These are phyloP conservation scores for Ceratocystis diversiconidia DNA, from an alignment of 2,329 filamentous ascomycete species.

Conservation along the genomic window DNA sequence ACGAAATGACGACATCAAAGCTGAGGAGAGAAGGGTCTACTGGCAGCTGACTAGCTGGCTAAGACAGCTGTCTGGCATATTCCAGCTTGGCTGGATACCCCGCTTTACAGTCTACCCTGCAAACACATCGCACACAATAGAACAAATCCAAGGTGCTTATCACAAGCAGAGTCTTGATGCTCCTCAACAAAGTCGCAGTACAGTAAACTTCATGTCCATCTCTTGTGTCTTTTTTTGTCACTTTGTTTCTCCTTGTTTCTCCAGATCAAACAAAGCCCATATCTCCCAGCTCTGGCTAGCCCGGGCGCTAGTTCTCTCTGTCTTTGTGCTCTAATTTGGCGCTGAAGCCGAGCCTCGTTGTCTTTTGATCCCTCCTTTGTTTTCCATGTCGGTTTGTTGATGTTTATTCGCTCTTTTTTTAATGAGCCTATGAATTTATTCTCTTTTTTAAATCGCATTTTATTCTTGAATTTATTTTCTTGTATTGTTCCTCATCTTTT, in stretches of 20 bases:
- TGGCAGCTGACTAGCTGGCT: background rate
- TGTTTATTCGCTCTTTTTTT: background rate
- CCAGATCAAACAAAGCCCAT: background rate
- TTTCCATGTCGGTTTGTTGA: background rate
- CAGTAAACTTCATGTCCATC: background rate
- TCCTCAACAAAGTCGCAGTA: background rate
- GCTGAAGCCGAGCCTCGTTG: background rate
- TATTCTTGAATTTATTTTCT: background rate
- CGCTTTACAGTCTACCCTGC: background rate
- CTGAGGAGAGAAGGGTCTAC: background rate
- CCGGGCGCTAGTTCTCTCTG: background rate
- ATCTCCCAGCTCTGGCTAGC: background rate
- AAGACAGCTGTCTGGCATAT: background rate
- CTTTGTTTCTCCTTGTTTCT: no score
- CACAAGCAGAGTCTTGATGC: background rate
- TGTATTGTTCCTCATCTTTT: background rate
- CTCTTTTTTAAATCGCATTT: background rate
- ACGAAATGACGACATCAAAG: no score
- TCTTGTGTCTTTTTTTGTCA: background rate
- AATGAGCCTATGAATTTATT: background rate
- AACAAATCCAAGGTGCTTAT: background rate
- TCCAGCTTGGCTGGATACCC: background rate
- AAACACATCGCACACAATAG: background rate
- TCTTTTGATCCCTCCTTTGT: slow-evolving; percentile 1
- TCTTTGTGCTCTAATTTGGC: background rate